phyloP scores from a whole-genome alignment of 306 rosid species.

The Prosopis cineraria region DNA sequence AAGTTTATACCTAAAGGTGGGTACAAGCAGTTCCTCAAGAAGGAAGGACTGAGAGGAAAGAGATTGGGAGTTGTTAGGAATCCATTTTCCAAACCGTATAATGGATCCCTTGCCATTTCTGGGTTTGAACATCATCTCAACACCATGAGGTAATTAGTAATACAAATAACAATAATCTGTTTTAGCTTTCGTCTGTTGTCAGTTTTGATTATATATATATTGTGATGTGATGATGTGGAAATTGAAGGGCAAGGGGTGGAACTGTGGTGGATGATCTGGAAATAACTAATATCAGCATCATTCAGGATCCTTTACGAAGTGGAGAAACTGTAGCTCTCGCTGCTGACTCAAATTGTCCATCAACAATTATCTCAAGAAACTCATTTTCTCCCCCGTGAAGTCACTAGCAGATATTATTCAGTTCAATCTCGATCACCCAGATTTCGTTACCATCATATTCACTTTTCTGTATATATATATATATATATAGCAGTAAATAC shows the following conservation, averaged over 20 bases:
- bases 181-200: too few relatives aligned
- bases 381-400: slow-evolving; percentile 51
- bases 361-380: slow-evolving; percentile 44
- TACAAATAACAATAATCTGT: too few relatives aligned
- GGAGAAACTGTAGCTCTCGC: slow-evolving; percentile 40
- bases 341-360: slow-evolving; percentile 57
- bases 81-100: slow-evolving; percentile 41
- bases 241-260: slow-evolving; percentile 63
- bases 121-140: slow-evolving; percentile 53
- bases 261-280: slow-evolving; percentile 62
- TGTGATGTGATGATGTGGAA: too few relatives aligned
- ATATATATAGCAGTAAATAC: too few relatives aligned
- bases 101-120: slow-evolving; percentile 43
- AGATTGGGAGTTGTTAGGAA: slow-evolving; percentile 67
- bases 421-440: slow-evolving; percentile 52
- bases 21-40: slow-evolving; percentile 55
- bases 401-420: slow-evolving; percentile 58
- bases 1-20: slow-evolving; percentile 62
- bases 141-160: slow-evolving; percentile 52
- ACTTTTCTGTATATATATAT: too few relatives aligned
- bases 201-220: too few relatives aligned
- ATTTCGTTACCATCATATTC: slow-evolving; percentile 41
- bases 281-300: slow-evolving; percentile 42
- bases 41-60: slow-evolving; percentile 63
- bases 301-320: slow-evolving; percentile 37